phyloP scores from a whole-genome alignment of 2,329 filamentous ascomycete species.

The Colletotrichum somersetense region DNA sequence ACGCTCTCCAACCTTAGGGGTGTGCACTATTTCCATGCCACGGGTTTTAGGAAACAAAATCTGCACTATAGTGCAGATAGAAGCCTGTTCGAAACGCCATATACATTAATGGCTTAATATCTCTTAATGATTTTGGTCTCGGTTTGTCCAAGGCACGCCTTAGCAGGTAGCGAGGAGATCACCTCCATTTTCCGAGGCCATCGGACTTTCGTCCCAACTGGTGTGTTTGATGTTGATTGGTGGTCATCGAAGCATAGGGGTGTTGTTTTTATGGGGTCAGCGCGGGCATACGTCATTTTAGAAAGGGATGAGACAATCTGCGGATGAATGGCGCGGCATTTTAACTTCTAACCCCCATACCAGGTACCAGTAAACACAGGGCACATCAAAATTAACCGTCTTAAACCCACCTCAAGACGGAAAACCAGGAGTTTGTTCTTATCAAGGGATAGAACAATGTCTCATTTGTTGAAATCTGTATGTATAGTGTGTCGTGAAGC shows the following conservation, averaged over 20 bases:
- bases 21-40: not conserved
- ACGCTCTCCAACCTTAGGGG: not conserved
- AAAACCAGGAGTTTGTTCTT: too few relatives aligned
- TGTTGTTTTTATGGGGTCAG: not conserved
- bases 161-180: not conserved
- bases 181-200: not conserved
- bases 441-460: too few relatives aligned
- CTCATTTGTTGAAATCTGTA: too few relatives aligned
- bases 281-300: not conserved
- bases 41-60: not conserved
- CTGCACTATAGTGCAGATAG: not conserved
- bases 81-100: not conserved
- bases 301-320: not conserved
- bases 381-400: too few relatives aligned
- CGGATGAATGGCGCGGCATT: not conserved
- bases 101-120: too few relatives aligned
- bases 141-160: not conserved
- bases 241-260: too few relatives aligned
- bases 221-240: not conserved
- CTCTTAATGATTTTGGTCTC: not conserved
- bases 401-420: too few relatives aligned
- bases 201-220: not conserved
- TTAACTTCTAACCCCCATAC: not conserved
- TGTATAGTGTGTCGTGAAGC: too few relatives aligned
- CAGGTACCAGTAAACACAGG: too few relatives aligned